Evolutionary conservation across 371 early-diverging fungal genomes (phyloP), one percentile per base, ranked within the genome.

Genomic region (Blyttiomyces sp.): DNA sequence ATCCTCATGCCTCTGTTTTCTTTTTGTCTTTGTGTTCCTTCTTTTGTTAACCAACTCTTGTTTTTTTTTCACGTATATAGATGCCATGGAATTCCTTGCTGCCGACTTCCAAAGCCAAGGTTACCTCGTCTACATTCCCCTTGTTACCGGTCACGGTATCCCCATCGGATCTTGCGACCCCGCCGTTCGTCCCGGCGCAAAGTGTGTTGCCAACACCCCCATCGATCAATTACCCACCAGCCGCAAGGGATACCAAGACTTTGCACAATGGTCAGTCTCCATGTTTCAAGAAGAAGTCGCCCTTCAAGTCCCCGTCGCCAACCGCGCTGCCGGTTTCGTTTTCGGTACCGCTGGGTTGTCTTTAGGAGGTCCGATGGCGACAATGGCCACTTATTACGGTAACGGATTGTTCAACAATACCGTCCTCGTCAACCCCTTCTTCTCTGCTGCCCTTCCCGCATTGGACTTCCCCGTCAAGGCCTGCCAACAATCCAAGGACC

Each of bases 71-170:
- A n/a, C n/a, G n/a, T n/a, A n/a, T n/a, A n/a, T n/a, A n/a, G 56
- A 56, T 30, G 45, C 43, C 39, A 56, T 44, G 45, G 11, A 30
- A 24, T 21, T 3, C 21, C 27, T 44, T 24, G 56, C 44, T 16
- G 45, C 19, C 11, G 11, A 7, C 45, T 34, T 56, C 31, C 43
- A 56, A 21, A 5, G 24, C 16, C 27, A 26, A 4, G 43, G 56
- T 4, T 56, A 21, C 44, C 7, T 26, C 27, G 34, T 34, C 43
- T 44, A 26, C 45, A 44, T 34, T 21, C 56, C 56, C 45, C 33
- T 56, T 23, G 45, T 44, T 45, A 13, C 44, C n/a, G 56, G 56
- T 24, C 56, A 56, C 46, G 56, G 56, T 26, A 26, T 44, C 31
- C 30, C 42, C n/a, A 9, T 13, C 13, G 56, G 44, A 19, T 43